A percentile compares a stretch with the other conserved stretches of the same genome.
Conservation (phyloP, 2,329 filamentous ascomycete species). For the Diaporthe eres region DNA sequence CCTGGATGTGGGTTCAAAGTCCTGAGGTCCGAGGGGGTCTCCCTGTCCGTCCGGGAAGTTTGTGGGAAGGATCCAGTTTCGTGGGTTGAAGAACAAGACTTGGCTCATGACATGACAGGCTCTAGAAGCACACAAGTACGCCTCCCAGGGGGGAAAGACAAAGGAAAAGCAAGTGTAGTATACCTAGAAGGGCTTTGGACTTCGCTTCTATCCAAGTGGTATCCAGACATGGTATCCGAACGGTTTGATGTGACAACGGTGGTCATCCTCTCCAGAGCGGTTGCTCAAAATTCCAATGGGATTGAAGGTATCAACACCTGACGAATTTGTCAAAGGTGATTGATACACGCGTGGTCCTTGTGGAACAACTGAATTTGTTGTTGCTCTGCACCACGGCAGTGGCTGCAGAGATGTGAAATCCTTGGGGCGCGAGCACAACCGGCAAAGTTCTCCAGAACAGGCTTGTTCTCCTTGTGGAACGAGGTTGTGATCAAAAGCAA, state of each 20-base stretch:
- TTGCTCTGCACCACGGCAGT: slow-evolving; percentile 31
- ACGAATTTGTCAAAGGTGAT: slow-evolving; percentile 34
- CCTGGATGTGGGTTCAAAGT: neutral
- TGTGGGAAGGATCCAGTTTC: slow-evolving; percentile 42
- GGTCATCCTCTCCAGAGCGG: slow-evolving; percentile 62
- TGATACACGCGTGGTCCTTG: slow-evolving; percentile 38
- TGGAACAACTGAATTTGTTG: slow-evolving; percentile 40
- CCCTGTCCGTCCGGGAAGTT: neutral
- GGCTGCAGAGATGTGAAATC: slow-evolving; percentile 27
- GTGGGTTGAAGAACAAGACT: slow-evolving; percentile 41
- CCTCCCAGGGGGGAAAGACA: slow-evolving; percentile 60
- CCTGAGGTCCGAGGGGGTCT: neutral
- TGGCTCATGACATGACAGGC: slow-evolving; percentile 32
- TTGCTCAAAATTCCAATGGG: slow-evolving; percentile 44
- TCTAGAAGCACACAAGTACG: slow-evolving; percentile 51
- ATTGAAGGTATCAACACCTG: slow-evolving; percentile 39
- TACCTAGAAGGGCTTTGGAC: slow-evolving; percentile 74
- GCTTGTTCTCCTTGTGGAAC: slow-evolving; percentile 38
- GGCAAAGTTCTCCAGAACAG: slow-evolving; percentile 40
- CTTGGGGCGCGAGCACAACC: slow-evolving; percentile 33
- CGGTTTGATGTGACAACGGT: slow-evolving; percentile 63
- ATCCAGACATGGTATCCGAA: slow-evolving; percentile 63
- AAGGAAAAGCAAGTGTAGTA: slow-evolving; percentile 64
- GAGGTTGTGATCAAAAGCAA: slow-evolving; percentile 32
- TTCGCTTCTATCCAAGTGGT: slow-evolving; percentile 70